Conservation (phyloP, 768 basidiomycete genomes). For the Agaricus blazei region DNA sequence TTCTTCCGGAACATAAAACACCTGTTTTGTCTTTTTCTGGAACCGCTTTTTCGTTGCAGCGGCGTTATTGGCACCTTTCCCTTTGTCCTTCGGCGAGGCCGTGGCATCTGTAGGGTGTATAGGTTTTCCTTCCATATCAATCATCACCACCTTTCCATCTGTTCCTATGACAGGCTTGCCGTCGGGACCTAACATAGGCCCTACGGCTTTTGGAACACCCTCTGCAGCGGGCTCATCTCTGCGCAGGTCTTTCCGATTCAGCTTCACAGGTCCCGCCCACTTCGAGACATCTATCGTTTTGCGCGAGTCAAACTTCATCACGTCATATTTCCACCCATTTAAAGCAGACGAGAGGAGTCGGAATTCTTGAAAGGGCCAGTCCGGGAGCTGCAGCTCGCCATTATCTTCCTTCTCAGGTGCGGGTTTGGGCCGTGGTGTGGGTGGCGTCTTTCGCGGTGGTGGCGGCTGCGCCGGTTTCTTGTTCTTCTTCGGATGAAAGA, state of each 20-base stretch:
- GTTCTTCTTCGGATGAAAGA: constrained; percentile 70
- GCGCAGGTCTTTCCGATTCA: constrained; percentile 81
- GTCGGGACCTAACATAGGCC: constrained; percentile 75
- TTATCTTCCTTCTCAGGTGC: constrained; percentile 25
- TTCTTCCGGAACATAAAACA: constrained; percentile 77
- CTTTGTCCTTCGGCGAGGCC: constrained; percentile 33
- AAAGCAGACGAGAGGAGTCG: constrained; percentile 73
- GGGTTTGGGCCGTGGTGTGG: constrained; percentile 35
- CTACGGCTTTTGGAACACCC: constrained; percentile 46
- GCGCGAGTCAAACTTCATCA: constrained; percentile 85
- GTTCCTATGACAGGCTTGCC: constrained; percentile 78
- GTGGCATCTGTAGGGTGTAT: constrained; percentile 37
- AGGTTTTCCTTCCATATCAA: constrained; percentile 71
- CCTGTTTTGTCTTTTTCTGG: constrained; percentile 79
- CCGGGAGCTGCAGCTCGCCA: constrained; percentile 56
- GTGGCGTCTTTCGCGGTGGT: constrained; percentile 33
- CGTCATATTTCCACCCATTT: constrained; percentile 88
- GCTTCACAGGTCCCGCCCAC: constrained; percentile 74
- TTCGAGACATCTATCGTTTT: constrained; percentile 62
- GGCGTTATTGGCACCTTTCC: constrained; percentile 35
- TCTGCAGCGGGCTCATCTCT: constrained; percentile 36
- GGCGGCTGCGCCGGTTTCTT: constrained; percentile 30
- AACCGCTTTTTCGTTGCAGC: constrained; percentile 56
- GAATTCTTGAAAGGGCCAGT: constrained; percentile 70
- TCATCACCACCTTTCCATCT: constrained; percentile 77